These are phyloP conservation scores for Thraustochytrium sp. DNA, from an alignment of 352 stramenopile genomes.

Conservation along the genomic window DNA sequence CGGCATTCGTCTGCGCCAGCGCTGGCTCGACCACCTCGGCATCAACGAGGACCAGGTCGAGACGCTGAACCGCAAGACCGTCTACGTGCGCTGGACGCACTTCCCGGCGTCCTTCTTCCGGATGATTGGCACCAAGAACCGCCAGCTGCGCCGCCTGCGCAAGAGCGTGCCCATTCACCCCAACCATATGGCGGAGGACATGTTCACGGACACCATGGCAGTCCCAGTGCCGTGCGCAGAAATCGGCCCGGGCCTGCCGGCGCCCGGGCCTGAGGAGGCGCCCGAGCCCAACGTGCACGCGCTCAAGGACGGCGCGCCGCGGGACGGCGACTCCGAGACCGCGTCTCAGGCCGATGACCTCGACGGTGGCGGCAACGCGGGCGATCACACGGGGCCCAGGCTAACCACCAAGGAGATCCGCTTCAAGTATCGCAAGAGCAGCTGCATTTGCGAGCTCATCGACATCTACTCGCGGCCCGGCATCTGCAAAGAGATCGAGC, in stretches of 20 bases:
- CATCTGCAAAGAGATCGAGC: background rate
- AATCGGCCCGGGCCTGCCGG: background rate
- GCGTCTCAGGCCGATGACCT: background rate
- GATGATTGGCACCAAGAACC: background rate
- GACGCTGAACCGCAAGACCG: background rate
- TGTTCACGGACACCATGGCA: background rate
- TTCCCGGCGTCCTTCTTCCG: conserved; percentile 1
- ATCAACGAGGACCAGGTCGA: background rate
- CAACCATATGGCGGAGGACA: background rate
- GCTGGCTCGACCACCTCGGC: background rate
- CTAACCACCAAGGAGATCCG: background rate
- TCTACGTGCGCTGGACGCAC: conserved; percentile 5
- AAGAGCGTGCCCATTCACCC: conserved; percentile 3
- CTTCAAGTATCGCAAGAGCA: conserved; percentile 27
- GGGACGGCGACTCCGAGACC: background rate
- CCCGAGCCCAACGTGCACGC: background rate
- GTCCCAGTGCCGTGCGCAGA: background rate
- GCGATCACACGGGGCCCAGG: background rate
- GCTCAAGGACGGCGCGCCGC: background rate
- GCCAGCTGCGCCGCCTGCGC: background rate
- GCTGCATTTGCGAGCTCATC: background rate
- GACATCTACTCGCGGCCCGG: background rate
- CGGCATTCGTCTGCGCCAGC: background rate
- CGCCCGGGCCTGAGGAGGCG: background rate
- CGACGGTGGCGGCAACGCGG: background rate